A percentile compares a stretch with the other conserved stretches of the same genome.
These are phyloP conservation scores for Neofusicoccum umdonicola DNA, from an alignment of 2,329 filamentous ascomycete species.

Conservation along the genomic window DNA sequence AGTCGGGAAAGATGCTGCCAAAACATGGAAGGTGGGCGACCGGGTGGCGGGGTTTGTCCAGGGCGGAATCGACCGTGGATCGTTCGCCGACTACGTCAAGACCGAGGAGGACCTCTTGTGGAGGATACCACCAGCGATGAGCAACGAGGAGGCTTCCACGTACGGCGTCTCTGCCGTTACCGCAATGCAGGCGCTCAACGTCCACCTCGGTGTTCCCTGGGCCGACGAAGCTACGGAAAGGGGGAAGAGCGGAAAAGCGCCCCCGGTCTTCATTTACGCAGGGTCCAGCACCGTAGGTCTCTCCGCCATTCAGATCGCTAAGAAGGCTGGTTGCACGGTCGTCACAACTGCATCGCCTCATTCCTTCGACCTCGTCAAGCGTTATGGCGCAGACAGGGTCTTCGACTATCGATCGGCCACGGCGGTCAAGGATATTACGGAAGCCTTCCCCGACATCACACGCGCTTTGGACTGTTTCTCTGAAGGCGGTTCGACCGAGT, in stretches of 20 bases:
- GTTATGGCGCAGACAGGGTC: slow-evolving; percentile 33
- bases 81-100: not conserved
- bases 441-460: slow-evolving; percentile 3
- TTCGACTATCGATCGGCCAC: not conserved
- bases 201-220: slow-evolving; percentile 18
- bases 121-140: not conserved
- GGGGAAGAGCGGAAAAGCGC: not conserved
- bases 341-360: slow-evolving; percentile 42
- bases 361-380: slow-evolving; percentile 45
- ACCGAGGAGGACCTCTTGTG: not conserved
- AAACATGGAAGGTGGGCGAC: not conserved
- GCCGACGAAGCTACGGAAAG: not conserved
- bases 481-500: not conserved
- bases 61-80: not conserved
- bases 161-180: not conserved
- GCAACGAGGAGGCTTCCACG: not conserved
- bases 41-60: not conserved
- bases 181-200: not conserved
- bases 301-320: slow-evolving; percentile 47
- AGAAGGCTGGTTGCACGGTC: slow-evolving; percentile 46
- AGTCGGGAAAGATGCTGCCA: not conserved
- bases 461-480: not conserved
- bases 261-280: slow-evolving; percentile 49
- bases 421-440: slow-evolving; percentile 8
- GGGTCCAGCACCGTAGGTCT: slow-evolving; percentile 49